Base-by-base conservation (phyloP, 73 alveolate species). In the Paraurostyla sp. region DNA sequence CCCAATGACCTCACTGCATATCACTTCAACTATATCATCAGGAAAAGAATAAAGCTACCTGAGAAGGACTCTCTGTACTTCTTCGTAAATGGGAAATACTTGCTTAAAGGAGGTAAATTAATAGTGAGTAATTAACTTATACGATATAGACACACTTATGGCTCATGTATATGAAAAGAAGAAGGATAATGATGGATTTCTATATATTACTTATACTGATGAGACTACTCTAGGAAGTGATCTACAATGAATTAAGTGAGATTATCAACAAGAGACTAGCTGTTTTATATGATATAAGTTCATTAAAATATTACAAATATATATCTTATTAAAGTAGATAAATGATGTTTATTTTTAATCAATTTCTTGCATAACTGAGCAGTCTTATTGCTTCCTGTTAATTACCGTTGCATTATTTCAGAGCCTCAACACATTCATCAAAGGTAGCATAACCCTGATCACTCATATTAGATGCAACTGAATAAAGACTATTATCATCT, bases 161-260 rank as follows among this genome's bases (percentile, higher is more conserved):
- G 83, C 92, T 0, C 88, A 92, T 40, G 94, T 90, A 27, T 93
- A 93, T 69, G 97, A 93, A 65, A 76, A 87, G 80, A 65, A 91
- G 71, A 76, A 85, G 41, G 93, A 92, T 56, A 90, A 87, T 23
- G 97, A 93, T 65, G 97, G 97, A 27, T 93, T 93, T 76, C 87
- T 93, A 51, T 93, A 93, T 92, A 93, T 93, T 76, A 90, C 94
- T 38, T 93, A 90, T 90, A 90, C 96, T 13, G 95, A 92, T 32
- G 95, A 89, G 59, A 81, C 95, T 33, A 89, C 95, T 13, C 82
- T 89, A 15, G 95, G 95, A 15, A 46, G 18, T 46, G 57, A 46
- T 46, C 13, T 46, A n/a, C 18, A 46, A 46, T 46, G 57, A 46
- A 18, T 46, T 15, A 15, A 46, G 18, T 46, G 18, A 46, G 57